These are phyloP conservation scores for Cystofilobasidium macerans DNA, from an alignment of 768 basidiomycete genomes.

Conservation along the genomic window DNA sequence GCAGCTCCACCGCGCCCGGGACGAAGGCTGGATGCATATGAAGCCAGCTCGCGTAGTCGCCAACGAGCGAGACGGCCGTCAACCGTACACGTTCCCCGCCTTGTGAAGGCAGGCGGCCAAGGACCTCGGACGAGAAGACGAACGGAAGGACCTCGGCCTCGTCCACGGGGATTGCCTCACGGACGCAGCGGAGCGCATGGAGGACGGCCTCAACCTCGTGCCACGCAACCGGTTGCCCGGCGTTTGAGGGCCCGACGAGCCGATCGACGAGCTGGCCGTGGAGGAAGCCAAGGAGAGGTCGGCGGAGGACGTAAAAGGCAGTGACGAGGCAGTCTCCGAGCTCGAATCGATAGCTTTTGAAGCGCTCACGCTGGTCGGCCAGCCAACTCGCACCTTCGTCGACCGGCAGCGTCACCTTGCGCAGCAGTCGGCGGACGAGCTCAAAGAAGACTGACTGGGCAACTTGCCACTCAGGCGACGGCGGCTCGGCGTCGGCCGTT, in stretches of 20 bases:
- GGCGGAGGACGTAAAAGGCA: constrained; percentile 80
- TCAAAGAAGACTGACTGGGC: constrained; percentile 70
- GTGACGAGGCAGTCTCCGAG: constrained; percentile 81
- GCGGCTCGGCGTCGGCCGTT: constrained; percentile 10
- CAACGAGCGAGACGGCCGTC: constrained; percentile 63
- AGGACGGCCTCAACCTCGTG: constrained; percentile 78
- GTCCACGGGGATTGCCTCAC: constrained; percentile 67
- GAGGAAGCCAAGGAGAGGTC: constrained; percentile 66
- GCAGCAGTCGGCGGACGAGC: constrained; percentile 56
- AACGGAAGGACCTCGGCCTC: constrained; percentile 40
- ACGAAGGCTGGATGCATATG: constrained; percentile 46
- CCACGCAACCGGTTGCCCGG: constrained; percentile 41
- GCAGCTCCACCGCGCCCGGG: constrained; percentile 56
- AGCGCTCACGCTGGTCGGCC: constrained; percentile 43
- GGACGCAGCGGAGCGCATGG: constrained; percentile 72
- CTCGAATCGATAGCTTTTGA: constrained; percentile 47
- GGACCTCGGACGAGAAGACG: constrained; percentile 61
- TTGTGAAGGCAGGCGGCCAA: constrained; percentile 49
- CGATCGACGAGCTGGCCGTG: constrained; percentile 53
- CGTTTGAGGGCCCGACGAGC: too few species aligned
- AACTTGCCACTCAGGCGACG: constrained; percentile 35
- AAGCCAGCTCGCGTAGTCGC: constrained; percentile 40
- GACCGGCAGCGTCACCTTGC: constrained; percentile 64
- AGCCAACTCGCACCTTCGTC: constrained; percentile 51
- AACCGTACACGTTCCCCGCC: constrained; percentile 54